Evolutionary conservation across 441 rosid species (phyloP).

Genomic region (Corymbia citriodora): DNA sequence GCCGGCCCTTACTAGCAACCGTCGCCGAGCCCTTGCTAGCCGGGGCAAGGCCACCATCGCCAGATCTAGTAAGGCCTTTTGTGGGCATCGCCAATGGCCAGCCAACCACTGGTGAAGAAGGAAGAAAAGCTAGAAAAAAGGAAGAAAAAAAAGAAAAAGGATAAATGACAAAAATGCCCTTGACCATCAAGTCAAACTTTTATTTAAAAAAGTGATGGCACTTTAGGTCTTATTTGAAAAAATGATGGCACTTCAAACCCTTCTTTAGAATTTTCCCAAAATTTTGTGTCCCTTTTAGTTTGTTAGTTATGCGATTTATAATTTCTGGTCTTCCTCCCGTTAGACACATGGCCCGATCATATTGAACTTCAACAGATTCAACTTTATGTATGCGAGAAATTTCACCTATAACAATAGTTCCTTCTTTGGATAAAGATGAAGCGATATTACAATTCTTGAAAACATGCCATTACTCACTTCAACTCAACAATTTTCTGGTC

Average conservation of each 20-base stretch:
- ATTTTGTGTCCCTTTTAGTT: not conserved
- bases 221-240: rapidly evolving
- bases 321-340: not conserved
- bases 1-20: no score
- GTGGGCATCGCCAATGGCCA: no score
- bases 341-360: not conserved
- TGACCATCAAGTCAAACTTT: no score
- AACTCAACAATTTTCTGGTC: not conserved
- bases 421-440: not conserved
- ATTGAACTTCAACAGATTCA: not conserved
- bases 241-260: no score
- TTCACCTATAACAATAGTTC: not conserved
- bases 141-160: no score
- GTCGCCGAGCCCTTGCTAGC: no score
- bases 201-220: not conserved
- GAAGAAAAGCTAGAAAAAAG: no score
- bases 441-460: not conserved
- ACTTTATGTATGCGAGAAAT: not conserved
- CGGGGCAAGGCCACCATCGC: no score
- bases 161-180: no score
- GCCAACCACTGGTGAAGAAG: no score
- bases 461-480: not conserved
- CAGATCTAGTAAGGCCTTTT: no score
- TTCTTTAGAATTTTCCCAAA: no score
- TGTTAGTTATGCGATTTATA: not conserved